Evolutionary conservation across 139 green algal genomes (phyloP).

Genomic region (Micromonas pusilla): DNA sequence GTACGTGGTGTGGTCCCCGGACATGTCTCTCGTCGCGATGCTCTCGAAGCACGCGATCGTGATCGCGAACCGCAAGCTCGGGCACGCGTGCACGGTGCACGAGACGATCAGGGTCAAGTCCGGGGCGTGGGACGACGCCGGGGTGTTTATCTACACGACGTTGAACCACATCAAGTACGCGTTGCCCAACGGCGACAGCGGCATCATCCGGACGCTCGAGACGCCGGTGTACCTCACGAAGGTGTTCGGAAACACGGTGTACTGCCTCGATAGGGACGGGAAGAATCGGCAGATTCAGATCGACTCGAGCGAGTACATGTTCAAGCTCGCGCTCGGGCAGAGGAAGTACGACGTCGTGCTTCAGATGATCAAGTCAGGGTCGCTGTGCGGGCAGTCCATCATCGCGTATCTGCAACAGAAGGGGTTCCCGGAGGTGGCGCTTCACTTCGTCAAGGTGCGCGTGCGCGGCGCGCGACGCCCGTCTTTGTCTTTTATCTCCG

Average conservation of each 20-base stretch:
- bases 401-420: slow-evolving; percentile 97
- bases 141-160: slow-evolving; percentile 97
- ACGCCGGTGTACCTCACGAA: slow-evolving; percentile 89
- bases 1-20: slow-evolving; percentile 94
- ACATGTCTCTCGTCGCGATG: slow-evolving; percentile 90
- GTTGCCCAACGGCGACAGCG: slow-evolving; percentile 93
- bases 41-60: slow-evolving; percentile 96
- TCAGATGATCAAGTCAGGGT: slow-evolving; percentile 76
- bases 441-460: slow-evolving; percentile 78
- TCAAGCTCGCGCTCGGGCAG: slow-evolving; percentile 95
- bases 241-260: slow-evolving; percentile 64
- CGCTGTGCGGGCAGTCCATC: slow-evolving; percentile 91
- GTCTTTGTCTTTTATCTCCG: no score
- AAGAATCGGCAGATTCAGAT: slow-evolving; percentile 79
- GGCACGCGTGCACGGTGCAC: slow-evolving; percentile 82
- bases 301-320: slow-evolving; percentile 92
- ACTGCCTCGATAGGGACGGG: slow-evolving; percentile 92
- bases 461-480: no score
- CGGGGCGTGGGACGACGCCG: slow-evolving; percentile 91
- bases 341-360: slow-evolving; percentile 91
- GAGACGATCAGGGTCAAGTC: slow-evolving; percentile 95
- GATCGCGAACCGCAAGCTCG: slow-evolving; percentile 86
- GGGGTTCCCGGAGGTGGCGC: slow-evolving; percentile 95
- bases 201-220: slow-evolving; percentile 96
- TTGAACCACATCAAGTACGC: slow-evolving; percentile 99